Evolutionary conservation across 78 protist species (phyloP).

Genomic region (Paratrimastix pyriformis): DNA sequence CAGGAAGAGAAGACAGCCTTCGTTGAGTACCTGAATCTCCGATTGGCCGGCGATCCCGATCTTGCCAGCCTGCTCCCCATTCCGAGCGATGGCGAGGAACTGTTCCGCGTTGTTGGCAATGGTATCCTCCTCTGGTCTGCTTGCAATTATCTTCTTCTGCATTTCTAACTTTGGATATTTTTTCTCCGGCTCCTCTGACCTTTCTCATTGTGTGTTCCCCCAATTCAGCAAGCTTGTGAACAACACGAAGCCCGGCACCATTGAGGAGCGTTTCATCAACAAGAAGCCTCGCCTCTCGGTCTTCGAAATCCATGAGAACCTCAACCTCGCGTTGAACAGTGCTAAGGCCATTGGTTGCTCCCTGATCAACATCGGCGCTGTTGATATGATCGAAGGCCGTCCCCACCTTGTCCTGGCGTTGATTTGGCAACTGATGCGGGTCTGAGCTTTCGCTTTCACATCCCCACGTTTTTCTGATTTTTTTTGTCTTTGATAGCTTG

Average conservation of each 20-base stretch:
- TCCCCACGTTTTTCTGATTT: neutral
- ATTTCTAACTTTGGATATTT: neutral
- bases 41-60: conserved; percentile 17
- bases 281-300: conserved; percentile 37
- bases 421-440: conserved; percentile 87
- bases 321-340: conserved; percentile 56
- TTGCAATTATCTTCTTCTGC: too few species aligned
- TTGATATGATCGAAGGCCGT: conserved; percentile 57
- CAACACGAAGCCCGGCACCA: conserved; percentile 70
- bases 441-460: neutral
- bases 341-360: conserved; percentile 84
- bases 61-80: conserved; percentile 22
- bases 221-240: conserved; percentile 63
- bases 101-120: conserved; percentile 30
- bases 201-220: neutral
- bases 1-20: conserved; percentile 24
- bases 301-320: conserved; percentile 60
- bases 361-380: conserved; percentile 74
- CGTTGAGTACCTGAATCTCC: conserved; percentile 11
- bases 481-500: conserved; percentile 34
- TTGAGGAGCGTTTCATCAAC: conserved; percentile 85
- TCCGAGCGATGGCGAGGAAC: neutral
- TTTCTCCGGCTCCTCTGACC: neutral
- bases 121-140: conserved; percentile 48
- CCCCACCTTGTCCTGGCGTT: conserved; percentile 78